phyloP scores from a whole-genome alignment of 1,284 basidiomycete genomes.

The Termitomyces sp. region DNA sequence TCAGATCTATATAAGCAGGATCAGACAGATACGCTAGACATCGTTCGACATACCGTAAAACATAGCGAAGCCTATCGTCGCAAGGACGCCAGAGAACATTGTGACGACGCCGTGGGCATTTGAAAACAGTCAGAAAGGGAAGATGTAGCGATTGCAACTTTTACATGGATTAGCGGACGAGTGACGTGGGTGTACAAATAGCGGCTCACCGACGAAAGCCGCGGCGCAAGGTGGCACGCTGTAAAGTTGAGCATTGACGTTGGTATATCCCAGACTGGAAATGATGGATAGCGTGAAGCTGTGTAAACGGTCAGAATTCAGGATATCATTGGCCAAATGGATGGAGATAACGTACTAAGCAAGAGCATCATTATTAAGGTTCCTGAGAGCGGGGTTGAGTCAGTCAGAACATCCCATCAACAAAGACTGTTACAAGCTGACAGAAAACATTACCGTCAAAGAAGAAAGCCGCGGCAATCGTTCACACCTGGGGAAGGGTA shows the following conservation, averaged over 20 bases:
- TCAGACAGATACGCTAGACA: background rate
- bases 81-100: slow-evolving; percentile 29
- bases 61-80: slow-evolving; percentile 34
- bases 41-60: slow-evolving; percentile 18
- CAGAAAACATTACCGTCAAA: slow-evolving; percentile 17
- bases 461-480: slow-evolving; percentile 21
- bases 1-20: background rate
- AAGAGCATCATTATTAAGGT: background rate
- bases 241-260: background rate
- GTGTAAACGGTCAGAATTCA: background rate
- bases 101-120: slow-evolving; percentile 32
- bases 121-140: slow-evolving; percentile 36
- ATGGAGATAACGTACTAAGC: background rate
- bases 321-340: background rate
- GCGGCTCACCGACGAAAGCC: background rate
- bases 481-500: slow-evolving; percentile 33
- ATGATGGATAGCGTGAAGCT: slow-evolving; percentile 1
- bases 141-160: background rate
- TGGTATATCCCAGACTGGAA: background rate
- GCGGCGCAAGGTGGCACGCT: slow-evolving; percentile 1
- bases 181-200: background rate
- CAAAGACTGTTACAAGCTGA: too few species aligned
- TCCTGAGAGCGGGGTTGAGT: background rate
- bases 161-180: background rate
- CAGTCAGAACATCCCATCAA: background rate